These are phyloP conservation scores for Fusarium neocosmosporiellum DNA, from an alignment of 2,329 filamentous ascomycete genomes.

Conservation along the genomic window DNA sequence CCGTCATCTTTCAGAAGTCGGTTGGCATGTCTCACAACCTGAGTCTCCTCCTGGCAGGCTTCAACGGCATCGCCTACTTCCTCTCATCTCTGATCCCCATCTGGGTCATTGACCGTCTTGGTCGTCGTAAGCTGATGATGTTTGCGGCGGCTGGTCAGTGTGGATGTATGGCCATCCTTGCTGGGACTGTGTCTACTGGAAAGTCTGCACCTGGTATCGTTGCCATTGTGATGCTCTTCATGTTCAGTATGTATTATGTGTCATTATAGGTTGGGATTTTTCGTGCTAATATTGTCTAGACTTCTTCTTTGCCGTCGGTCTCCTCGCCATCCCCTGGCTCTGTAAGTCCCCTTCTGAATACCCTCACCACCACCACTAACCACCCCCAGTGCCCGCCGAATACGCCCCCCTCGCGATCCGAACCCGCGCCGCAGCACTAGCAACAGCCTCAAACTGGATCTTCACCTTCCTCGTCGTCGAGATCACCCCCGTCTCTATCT, in stretches of 20 bases:
- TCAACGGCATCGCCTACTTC: slow-evolving; percentile 56
- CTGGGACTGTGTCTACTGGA: slow-evolving; percentile 55
- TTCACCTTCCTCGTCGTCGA: slow-evolving; percentile 53
- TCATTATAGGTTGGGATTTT: neutral
- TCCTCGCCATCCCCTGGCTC: slow-evolving; percentile 54
- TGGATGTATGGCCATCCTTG: slow-evolving; percentile 59
- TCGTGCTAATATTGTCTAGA: slow-evolving; percentile 28
- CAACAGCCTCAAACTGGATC: slow-evolving; percentile 53
- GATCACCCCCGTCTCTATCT: slow-evolving; percentile 52
- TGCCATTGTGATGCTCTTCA: slow-evolving; percentile 57
- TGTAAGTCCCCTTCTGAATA: slow-evolving; percentile 24
- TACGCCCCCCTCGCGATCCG: slow-evolving; percentile 55
- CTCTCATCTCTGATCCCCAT: slow-evolving; percentile 47
- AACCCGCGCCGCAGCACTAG: slow-evolving; percentile 51
- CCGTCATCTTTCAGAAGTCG: slow-evolving; percentile 57
- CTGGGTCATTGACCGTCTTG: slow-evolving; percentile 55
- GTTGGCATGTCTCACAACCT: slow-evolving; percentile 56
- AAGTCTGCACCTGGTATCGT: slow-evolving; percentile 53
- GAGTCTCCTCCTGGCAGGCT: slow-evolving; percentile 64
- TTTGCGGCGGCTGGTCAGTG: slow-evolving; percentile 53
- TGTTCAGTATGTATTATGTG: slow-evolving; percentile 45
- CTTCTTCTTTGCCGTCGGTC: slow-evolving; percentile 55
- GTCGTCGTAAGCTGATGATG: slow-evolving; percentile 69
- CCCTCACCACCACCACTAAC: slow-evolving; percentile 6
- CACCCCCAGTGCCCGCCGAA: slow-evolving; percentile 52